phyloP scores from a whole-genome alignment of 805 yeast species.

The Blastobotrys attinorum region DNA sequence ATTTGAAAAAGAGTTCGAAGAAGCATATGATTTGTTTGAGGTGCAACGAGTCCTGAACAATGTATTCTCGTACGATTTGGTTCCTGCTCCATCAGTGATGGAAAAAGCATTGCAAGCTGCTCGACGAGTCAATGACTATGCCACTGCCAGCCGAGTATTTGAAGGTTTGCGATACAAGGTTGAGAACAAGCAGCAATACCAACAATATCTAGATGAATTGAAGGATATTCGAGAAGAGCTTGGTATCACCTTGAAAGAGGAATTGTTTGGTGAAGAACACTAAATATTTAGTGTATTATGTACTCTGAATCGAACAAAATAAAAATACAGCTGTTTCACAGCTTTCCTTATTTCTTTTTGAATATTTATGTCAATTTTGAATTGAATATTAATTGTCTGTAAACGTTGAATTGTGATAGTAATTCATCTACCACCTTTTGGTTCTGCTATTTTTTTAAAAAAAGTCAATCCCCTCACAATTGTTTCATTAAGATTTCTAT shows the following conservation, averaged over 20 bases:
- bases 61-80: slow-evolving; percentile 96
- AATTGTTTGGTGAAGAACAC: slow-evolving; percentile 42
- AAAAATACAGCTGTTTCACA: too few relatives aligned
- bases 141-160: slow-evolving; percentile 96
- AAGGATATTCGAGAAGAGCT: slow-evolving; percentile 85
- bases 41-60: slow-evolving; percentile 94
- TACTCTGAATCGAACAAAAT: too few relatives aligned
- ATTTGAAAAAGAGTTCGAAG: slow-evolving; percentile 94
- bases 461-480: too few relatives aligned
- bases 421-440: too few relatives aligned
- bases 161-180: slow-evolving; percentile 95
- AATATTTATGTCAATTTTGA: too few relatives aligned
- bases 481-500: too few relatives aligned
- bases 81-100: slow-evolving; percentile 94
- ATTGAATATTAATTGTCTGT: too few relatives aligned
- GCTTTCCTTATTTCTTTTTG: too few relatives aligned
- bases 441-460: too few relatives aligned
- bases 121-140: slow-evolving; percentile 97
- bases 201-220: slow-evolving; percentile 92
- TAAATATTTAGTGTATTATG: slow-evolving; percentile 1
- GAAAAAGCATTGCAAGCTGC: slow-evolving; percentile 96
- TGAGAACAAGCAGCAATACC: slow-evolving; percentile 87
- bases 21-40: slow-evolving; percentile 80
- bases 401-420: too few relatives aligned
- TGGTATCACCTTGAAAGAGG: slow-evolving; percentile 88